Base-by-base conservation (phyloP, 441 rosid species). In the Aleurites moluccanus region DNA sequence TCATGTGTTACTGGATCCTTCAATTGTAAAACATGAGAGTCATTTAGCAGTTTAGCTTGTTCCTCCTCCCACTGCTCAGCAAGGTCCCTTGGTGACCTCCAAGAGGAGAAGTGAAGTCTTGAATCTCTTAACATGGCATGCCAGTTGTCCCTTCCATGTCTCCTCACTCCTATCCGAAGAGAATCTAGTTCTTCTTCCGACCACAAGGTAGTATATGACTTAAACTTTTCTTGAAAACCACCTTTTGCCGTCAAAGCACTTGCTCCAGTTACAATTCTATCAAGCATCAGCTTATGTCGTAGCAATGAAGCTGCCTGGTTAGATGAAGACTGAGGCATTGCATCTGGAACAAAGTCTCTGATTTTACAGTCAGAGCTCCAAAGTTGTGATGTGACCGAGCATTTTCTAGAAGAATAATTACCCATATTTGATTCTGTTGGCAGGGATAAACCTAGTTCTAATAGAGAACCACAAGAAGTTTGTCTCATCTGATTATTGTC, bases 81-180 rank as follows among this genome's bases (percentile, higher is more conserved):
- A 77, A 95, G 85, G 80, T 93, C 93, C 73, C 85, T 91, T 2
- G 90, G 78, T 80, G 88, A 77, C 78, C 80, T 93, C 75, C 86
- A 83, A 71, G 85, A 88, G 0, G 92, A 90, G 77, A 95, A 90
- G 28, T 86, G 90, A 69, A 95, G 87, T 85, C 96, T 88, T 30
- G 88, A 88, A 82, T 95, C 97, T 80, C 88, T 86, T 60, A 95
- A 88, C 92, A 95, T 88, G 20, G 84, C 78, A 77, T 84, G 89
- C 99, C 99, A 95, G 30, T 88, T 93, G 69, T 94, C 93, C 80
- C 90, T 86, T 55, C 99, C 99, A 78, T 95, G 95, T 79, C 99
- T 89, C 65, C 99, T 94, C 69, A 95, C 82, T 65, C 99, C 99
- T 77, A 95, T 84, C 99, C 99, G 93, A 64, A 95, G 96, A 82